A percentile compares a stretch with the other conserved stretches of the same genome.
Evolutionary conservation across 225 moss, liverwort and hornwort genomes (phyloP).

Genomic region (Sphagnum tenellum): DNA sequence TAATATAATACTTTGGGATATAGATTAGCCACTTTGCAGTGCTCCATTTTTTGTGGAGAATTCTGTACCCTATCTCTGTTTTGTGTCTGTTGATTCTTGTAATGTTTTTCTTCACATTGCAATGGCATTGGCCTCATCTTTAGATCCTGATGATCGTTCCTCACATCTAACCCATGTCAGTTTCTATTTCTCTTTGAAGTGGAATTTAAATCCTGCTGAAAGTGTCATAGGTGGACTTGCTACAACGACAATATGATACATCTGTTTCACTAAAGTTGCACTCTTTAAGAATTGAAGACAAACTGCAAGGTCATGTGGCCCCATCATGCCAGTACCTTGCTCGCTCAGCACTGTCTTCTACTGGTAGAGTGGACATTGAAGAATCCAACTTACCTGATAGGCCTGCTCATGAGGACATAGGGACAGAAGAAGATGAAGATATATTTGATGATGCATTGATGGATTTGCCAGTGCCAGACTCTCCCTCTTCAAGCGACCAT

Average conservation of each 20-base stretch:
- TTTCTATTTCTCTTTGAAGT: no score
- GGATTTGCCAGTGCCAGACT: conserved; percentile 70
- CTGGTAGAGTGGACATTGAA: conserved; percentile 28
- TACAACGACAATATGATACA: conserved; percentile 77
- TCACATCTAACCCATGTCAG: no score
- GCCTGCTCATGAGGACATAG: conserved; percentile 11
- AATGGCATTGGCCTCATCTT: no score
- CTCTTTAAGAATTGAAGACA: conserved; percentile 90
- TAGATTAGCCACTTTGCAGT: no score
- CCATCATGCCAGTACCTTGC: conserved; percentile 77
- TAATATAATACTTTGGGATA: no score
- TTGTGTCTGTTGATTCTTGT: no score
- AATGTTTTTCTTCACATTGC: no score
- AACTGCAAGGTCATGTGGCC: conserved; percentile 76
- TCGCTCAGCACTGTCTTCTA: conserved; percentile 74
- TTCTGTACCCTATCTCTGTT: no score
- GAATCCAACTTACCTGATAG: conserved; percentile 25
- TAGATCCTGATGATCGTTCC: no score
- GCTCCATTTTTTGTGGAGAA: no score
- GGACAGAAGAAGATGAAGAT: conserved; percentile 60
- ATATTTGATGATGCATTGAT: conserved; percentile 86
- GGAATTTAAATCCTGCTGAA: no score
- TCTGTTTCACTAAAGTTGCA: conserved; percentile 81
- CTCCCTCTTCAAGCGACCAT: conserved; percentile 42
- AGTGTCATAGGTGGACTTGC: conserved; percentile 60